Conservation (phyloP, 352 stramenopile species). For the Aphanomyces stellatus region DNA sequence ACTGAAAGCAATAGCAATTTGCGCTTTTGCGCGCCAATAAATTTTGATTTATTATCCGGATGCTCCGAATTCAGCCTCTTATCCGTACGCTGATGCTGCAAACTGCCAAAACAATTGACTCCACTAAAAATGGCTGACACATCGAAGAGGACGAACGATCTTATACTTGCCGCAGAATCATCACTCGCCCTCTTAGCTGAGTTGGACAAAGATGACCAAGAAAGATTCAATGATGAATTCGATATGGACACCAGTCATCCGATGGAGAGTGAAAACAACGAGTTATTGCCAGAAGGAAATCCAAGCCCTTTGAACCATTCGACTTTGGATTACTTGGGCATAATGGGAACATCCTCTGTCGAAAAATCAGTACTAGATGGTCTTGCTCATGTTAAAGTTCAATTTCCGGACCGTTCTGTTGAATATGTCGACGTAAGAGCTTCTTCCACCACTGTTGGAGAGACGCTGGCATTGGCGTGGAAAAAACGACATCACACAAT, state of each 20-base stretch:
- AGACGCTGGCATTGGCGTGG: constrained; percentile 57
- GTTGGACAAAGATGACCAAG: constrained; percentile 1
- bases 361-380: constrained; percentile 41
- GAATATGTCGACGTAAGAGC: constrained; percentile 76
- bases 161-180: constrained; percentile 10
- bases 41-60: no score
- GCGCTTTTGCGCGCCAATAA: no score
- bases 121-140: constrained; percentile 13
- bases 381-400: constrained; percentile 66
- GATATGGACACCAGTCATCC: background rate
- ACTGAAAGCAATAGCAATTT: no score
- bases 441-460: constrained; percentile 54
- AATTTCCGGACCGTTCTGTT: constrained; percentile 73
- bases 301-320: background rate
- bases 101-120: constrained; percentile 6
- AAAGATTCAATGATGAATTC: background rate
- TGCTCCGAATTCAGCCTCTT: no score
- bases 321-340: background rate
- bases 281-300: background rate
- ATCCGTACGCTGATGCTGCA: no score
- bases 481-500: constrained; percentile 35
- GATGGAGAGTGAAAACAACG: background rate
- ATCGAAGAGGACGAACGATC: constrained; percentile 6
- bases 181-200: constrained; percentile 9
- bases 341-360: constrained; percentile 19